Evolutionary conservation across 495 filamentous ascomycete species (phyloP).

Genomic region (Coniosporium apollinis): DNA sequence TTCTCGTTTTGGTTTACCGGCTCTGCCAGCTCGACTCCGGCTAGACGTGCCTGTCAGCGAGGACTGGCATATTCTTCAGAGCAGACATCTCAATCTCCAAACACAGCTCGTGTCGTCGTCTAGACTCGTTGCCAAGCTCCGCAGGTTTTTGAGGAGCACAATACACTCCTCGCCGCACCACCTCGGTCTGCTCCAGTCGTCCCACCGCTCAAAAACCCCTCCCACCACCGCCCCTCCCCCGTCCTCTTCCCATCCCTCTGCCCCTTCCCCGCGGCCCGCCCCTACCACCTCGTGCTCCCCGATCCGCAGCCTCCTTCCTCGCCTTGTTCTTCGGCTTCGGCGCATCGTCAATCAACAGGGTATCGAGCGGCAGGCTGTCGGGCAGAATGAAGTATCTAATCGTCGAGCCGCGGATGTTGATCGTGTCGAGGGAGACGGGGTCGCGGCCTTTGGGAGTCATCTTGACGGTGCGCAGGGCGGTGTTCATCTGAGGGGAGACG

Average conservation of each 20-base stretch:
- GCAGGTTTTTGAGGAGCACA: too few species aligned
- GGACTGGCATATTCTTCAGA: too few species aligned
- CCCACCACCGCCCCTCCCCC: constrained; percentile 9
- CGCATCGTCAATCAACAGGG: constrained; percentile 83
- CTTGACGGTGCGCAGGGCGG: constrained; percentile 78
- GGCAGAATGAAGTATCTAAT: constrained; percentile 91
- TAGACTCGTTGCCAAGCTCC: too few species aligned
- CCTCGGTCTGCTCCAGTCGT: too few species aligned
- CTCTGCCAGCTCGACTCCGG: too few species aligned
- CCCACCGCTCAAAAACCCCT: constrained; percentile 10
- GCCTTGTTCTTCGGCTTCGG: constrained; percentile 99
- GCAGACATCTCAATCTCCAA: too few species aligned
- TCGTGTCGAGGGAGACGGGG: constrained; percentile 74
- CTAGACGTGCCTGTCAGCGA: too few species aligned
- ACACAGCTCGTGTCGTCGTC: too few species aligned
- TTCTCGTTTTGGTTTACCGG: too few species aligned
- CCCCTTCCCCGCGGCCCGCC: constrained; percentile 5
- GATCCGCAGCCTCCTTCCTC: constrained; percentile 66
- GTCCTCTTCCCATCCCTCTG: constrained; percentile 9
- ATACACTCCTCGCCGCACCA: too few species aligned
- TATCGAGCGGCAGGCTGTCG: constrained; percentile 85
- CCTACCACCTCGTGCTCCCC: constrained; percentile 24
- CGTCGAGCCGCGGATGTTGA: constrained; percentile 86
- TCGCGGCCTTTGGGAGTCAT: constrained; percentile 82
- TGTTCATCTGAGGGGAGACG: constrained; percentile 96